Percentiles rank a stretch among this genome's conserved stretches.
Conservation (phyloP, 2,329 filamentous ascomycete genomes). For the Fusarium poae region DNA sequence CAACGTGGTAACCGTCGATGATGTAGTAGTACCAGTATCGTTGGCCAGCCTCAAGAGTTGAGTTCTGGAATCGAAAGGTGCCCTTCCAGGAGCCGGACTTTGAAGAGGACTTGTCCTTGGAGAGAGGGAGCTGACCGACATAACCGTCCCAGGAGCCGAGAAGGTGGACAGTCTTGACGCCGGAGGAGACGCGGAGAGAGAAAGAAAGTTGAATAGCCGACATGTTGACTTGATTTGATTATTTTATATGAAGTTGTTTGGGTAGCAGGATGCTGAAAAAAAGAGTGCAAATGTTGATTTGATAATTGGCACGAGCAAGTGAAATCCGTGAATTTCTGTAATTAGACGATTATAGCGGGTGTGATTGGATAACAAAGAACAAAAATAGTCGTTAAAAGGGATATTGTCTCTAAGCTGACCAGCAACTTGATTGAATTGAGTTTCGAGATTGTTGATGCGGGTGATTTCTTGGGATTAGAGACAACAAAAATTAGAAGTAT, state of each 20-base stretch:
- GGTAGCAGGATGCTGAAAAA: conserved; percentile 51
- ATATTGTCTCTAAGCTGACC: conserved; percentile 57
- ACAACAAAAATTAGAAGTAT: conserved; percentile 54
- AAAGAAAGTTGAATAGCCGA: conserved; percentile 94
- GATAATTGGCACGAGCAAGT: conserved; percentile 64
- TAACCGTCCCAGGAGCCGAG: conserved; percentile 99
- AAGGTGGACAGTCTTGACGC: conserved; percentile 97
- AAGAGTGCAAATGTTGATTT: conserved; percentile 32
- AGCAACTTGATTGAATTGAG: conserved; percentile 53
- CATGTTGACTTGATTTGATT: conserved; percentile 72
- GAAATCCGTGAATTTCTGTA: conserved; percentile 65
- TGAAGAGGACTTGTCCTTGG: conserved; percentile 84
- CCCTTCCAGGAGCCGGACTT: conserved; percentile 95
- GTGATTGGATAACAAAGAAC: conserved; percentile 20
- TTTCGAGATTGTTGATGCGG: conserved; percentile 31
- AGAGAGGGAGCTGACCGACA: conserved; percentile 91
- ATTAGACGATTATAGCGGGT: conserved; percentile 57
- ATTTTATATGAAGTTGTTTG: conserved; percentile 45
- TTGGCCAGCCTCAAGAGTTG: conserved; percentile 86
- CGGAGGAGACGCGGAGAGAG: conserved; percentile 92
- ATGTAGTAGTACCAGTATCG: conserved; percentile 99
- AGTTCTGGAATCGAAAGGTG: conserved; percentile 93
- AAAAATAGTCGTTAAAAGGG: conserved; percentile 36
- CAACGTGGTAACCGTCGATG: conserved; percentile 98
- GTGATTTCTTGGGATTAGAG: conserved; percentile 46